Percentiles rank a stretch among this genome's conserved stretches.
Evolutionary conservation across 2,329 filamentous ascomycete genomes (phyloP).

Genomic region (Fusarium circinatum): DNA sequence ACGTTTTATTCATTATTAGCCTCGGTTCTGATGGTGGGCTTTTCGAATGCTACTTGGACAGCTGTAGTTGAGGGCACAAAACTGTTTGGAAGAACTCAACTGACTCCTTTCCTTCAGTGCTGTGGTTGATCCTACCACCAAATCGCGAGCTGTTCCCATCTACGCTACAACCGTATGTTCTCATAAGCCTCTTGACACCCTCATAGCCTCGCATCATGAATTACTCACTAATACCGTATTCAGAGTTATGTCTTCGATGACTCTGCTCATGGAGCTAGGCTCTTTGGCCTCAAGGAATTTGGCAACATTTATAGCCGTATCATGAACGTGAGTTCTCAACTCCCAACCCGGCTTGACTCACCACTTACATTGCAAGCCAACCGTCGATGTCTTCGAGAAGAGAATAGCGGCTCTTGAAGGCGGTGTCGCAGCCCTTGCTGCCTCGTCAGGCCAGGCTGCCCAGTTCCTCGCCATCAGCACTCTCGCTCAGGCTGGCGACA

Average conservation of each 20-base stretch:
- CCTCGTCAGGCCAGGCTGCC: slow-evolving; percentile 87
- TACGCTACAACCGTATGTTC: slow-evolving; percentile 81
- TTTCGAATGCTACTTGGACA: not conserved
- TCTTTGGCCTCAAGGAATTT: slow-evolving; percentile 96
- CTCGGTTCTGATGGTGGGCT: slow-evolving; percentile 28
- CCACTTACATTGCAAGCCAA: slow-evolving; percentile 68
- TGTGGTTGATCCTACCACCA: slow-evolving; percentile 81
- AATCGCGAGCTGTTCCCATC: slow-evolving; percentile 92
- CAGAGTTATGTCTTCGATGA: slow-evolving; percentile 95
- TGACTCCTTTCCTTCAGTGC: slow-evolving; percentile 64
- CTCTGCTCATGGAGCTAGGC: slow-evolving; percentile 91
- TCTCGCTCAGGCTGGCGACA: slow-evolving; percentile 88
- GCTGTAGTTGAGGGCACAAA: not conserved
- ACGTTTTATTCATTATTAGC: slow-evolving; percentile 46
- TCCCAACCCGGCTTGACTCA: not conserved
- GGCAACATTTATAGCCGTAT: slow-evolving; percentile 99
- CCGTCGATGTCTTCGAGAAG: slow-evolving; percentile 96
- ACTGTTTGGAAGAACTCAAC: not conserved
- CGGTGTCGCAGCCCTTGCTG: slow-evolving; percentile 85
- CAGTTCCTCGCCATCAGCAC: slow-evolving; percentile 91
- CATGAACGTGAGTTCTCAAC: slow-evolving; percentile 75
- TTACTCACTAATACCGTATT: not conserved
- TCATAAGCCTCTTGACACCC: not conserved
- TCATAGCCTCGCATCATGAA: not conserved
- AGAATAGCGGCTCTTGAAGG: slow-evolving; percentile 95